phyloP scores from a whole-genome alignment of 2,329 filamentous ascomycete genomes.

The Aspergillus pseudoterreus region DNA sequence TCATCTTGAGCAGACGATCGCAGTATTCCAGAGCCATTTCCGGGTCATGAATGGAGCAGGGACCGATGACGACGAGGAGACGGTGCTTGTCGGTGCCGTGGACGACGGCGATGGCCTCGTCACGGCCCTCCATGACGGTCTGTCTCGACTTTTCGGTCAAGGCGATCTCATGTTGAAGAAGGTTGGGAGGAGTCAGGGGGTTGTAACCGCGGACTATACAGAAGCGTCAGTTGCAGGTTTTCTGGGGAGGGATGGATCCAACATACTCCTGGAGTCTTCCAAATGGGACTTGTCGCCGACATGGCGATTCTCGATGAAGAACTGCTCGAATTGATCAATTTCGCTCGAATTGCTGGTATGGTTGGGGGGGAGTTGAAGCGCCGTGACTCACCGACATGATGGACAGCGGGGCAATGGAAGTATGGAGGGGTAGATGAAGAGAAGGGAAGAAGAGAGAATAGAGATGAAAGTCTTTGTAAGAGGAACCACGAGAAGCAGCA shows the following conservation, averaged over 20 bases:
- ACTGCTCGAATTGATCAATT: conserved; percentile 42
- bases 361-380: neutral
- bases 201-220: conserved; percentile 78
- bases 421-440: neutral
- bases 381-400: conserved; percentile 33
- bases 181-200: conserved; percentile 84
- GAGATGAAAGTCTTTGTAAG: neutral
- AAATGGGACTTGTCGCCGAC: conserved; percentile 70
- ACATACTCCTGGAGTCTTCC: conserved; percentile 79
- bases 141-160: conserved; percentile 39
- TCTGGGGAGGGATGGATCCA: conserved; percentile 1
- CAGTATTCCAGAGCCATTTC: conserved; percentile 89
- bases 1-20: conserved; percentile 72
- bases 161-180: conserved; percentile 89
- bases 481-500: neutral
- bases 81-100: conserved; percentile 54
- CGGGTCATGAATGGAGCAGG: conserved; percentile 97
- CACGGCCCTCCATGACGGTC: conserved; percentile 58
- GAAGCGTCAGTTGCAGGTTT: neutral
- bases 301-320: conserved; percentile 75
- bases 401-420: conserved; percentile 8
- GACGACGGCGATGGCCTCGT: conserved; percentile 59
- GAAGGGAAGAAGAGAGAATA: neutral
- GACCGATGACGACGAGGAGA: conserved; percentile 79
- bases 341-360: neutral